Evolutionary conservation across 768 basidiomycete genomes (phyloP).

Genomic region (Amanita jacksonii): DNA sequence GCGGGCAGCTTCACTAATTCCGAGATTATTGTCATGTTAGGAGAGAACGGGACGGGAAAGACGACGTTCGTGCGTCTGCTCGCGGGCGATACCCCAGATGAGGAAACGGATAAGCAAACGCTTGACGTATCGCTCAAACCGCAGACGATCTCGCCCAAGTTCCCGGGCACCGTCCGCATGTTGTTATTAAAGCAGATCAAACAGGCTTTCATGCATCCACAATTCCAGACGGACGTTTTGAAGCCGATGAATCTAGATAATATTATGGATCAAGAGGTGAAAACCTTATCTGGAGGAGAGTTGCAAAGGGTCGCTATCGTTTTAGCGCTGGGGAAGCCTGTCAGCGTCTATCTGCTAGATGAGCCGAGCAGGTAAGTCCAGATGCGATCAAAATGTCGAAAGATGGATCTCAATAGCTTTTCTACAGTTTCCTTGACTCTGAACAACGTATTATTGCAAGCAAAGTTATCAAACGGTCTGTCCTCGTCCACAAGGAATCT

Average conservation of each 20-base stretch:
- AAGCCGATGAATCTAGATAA: conserved; percentile 96
- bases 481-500: too few species aligned
- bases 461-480: conserved; percentile 93
- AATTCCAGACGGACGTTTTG: conserved; percentile 96
- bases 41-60: conserved; percentile 99
- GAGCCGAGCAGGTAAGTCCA: conserved; percentile 72
- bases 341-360: conserved; percentile 89
- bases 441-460: conserved; percentile 98
- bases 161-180: conserved; percentile 95
- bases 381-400: too few species aligned
- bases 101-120: conserved; percentile 70
- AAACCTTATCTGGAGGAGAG: conserved; percentile 97
- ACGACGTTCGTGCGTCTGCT: conserved; percentile 95
- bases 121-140: conserved; percentile 93
- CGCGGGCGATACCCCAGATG: conserved; percentile 88
- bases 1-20: conserved; percentile 93
- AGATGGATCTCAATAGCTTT: background rate
- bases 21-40: conserved; percentile 98
- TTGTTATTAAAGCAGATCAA: conserved; percentile 92
- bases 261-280: conserved; percentile 96
- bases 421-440: conserved; percentile 84
- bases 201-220: conserved; percentile 95
- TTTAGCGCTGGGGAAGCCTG: conserved; percentile 79
- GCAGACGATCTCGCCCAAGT: conserved; percentile 96
- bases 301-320: conserved; percentile 96